Conservation (phyloP, 495 filamentous ascomycete genomes). For the Neurospora intermedia region DNA sequence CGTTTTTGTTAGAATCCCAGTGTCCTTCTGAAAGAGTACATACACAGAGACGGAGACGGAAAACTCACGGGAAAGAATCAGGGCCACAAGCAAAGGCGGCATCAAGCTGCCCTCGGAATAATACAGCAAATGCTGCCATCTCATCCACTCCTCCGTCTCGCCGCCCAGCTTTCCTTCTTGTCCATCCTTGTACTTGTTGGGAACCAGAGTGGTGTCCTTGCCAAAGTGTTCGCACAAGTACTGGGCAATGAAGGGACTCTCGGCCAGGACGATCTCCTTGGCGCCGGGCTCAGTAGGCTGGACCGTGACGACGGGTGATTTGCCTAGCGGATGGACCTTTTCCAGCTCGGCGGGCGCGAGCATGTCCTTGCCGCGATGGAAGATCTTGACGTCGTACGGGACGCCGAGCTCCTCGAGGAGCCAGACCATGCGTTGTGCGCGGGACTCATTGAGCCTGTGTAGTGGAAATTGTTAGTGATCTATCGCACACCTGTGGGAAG, state of each 20-base stretch:
- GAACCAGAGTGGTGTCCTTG: constrained; percentile 38
- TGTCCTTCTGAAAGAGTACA: too few relatives aligned
- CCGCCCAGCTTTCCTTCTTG: constrained; percentile 46
- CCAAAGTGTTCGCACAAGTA: constrained; percentile 69
- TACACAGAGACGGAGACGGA: too few relatives aligned
- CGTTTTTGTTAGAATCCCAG: not conserved
- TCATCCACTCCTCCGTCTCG: constrained; percentile 66
- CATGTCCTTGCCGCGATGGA: constrained; percentile 47
- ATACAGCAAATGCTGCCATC: constrained; percentile 70
- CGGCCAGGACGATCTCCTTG: constrained; percentile 55
- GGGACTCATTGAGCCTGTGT: constrained; percentile 66
- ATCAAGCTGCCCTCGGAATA: constrained; percentile 53
- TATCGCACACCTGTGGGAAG: not conserved
- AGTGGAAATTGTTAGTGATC: not conserved
- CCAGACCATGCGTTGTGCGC: constrained; percentile 80
- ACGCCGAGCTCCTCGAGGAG: constrained; percentile 77
- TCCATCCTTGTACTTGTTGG: constrained; percentile 48
- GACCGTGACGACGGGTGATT: constrained; percentile 64
- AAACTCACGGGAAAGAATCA: constrained; percentile 4
- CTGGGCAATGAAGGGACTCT: constrained; percentile 69
- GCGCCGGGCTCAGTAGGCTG: constrained; percentile 19
- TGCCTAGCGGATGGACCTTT: constrained; percentile 74
- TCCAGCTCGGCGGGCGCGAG: constrained; percentile 64
- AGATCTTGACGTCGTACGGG: constrained; percentile 65
- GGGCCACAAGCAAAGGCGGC: constrained; percentile 7